A percentile compares a stretch with the other conserved stretches of the same genome.
phyloP scores from a whole-genome alignment of 306 rosid genomes.

The Comarum palustre region DNA sequence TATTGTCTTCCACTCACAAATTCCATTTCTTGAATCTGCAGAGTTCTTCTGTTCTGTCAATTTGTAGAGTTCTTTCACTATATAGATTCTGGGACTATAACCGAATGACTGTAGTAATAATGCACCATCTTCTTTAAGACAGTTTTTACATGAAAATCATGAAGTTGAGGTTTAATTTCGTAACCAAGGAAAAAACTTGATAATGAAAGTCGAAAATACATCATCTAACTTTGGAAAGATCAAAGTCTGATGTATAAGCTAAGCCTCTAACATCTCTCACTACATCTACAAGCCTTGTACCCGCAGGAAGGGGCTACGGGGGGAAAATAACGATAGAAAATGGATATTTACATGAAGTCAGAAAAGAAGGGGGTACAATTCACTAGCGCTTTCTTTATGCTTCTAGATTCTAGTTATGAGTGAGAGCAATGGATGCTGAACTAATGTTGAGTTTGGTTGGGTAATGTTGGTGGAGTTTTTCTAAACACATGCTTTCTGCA shows the following conservation, averaged over 20 bases:
- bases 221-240: not conserved
- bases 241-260: conserved; percentile 25
- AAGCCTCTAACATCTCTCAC: conserved; percentile 29
- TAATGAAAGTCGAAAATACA: not conserved
- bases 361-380: conserved; percentile 5
- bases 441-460: conserved; percentile 58
- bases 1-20: not conserved
- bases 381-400: conserved; percentile 7
- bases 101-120: not conserved
- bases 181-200: not conserved
- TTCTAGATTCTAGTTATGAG: conserved; percentile 10
- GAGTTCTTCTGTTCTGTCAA: not conserved
- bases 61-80: too few relatives aligned
- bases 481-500: conserved; percentile 89
- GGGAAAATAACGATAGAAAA: not conserved
- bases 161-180: not conserved
- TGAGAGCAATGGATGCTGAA: conserved; percentile 10
- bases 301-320: not conserved
- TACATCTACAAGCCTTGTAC: conserved; percentile 17
- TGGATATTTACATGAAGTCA: conserved; percentile 34
- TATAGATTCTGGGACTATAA: too few relatives aligned
- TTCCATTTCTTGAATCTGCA: not conserved
- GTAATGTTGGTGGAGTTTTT: conserved; percentile 67
- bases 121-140: not conserved
- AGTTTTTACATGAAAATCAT: not conserved